Evolutionary conservation across 176 grass and related monocot genomes (phyloP), one percentile per base, ranked within the genome.

Genomic region (Triticum monococcum): DNA sequence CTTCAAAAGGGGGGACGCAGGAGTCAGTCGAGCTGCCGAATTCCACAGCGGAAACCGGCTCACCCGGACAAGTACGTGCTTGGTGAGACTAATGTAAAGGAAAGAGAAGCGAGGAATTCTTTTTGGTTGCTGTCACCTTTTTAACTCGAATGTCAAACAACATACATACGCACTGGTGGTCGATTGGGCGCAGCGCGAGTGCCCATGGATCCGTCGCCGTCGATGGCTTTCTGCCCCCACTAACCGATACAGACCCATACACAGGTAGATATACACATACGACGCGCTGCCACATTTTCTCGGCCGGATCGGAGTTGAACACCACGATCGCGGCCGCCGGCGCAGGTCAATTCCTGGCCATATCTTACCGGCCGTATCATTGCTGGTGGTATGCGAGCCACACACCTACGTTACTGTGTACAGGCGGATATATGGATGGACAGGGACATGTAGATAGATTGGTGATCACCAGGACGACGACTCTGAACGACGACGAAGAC

Each of bases 181-280:
- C 28, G 28, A 17, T 12, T 20, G 35, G 20, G 12, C 26, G 31
- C 66, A 9, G 68, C 12, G 64, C 62, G 40, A 26, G 70, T 23
- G 17, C 23, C 57, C 43, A 22, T 36, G 61, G 48, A 69, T 64
- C 76, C 46, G 86, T 94, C 90, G 85, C 75, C 86, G 79, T 92
- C 92, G 37, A 84, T 17, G 37, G 79, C 86, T 91, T 97, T 95
- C 87, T 88, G 86, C 90, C 86, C 78, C 90, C 90, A 95, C 90
- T 95, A 91, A 77, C 36, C 81, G 46, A 77, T 84, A 91, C 85
- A 83, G 80, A 82, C 78, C 32, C 12, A 14, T 23, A 73, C 76
- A 88, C 75, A 31, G 52, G 68, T 41, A 26, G 61, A 36, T 14
- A 54, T 23, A 76, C 20, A n/a, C 74, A 25, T 37, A 50, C 59